A percentile compares a stretch with the other conserved stretches of the same genome.
These are phyloP conservation scores for Lineolata rhizophorae DNA, from an alignment of 495 filamentous ascomycete genomes.

Conservation along the genomic window DNA sequence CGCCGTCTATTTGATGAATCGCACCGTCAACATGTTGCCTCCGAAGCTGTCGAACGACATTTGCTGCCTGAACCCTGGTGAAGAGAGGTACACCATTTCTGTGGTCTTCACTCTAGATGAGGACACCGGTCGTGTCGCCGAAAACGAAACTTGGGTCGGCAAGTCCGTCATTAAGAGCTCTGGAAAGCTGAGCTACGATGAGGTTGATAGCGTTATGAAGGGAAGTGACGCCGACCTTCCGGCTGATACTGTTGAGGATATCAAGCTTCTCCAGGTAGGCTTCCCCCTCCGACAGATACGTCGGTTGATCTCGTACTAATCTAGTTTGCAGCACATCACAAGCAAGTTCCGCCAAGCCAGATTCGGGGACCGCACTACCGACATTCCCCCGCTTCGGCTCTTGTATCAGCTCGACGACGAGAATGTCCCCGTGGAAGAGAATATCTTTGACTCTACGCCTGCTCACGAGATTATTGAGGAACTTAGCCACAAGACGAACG, in stretches of 20 bases:
- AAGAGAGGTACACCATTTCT: conserved; percentile 80
- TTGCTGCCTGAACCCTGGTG: conserved; percentile 62
- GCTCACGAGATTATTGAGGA: conserved; percentile 92
- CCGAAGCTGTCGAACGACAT: conserved; percentile 64
- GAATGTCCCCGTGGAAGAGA: conserved; percentile 87
- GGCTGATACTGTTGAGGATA: conserved; percentile 41
- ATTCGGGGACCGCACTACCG: conserved; percentile 51
- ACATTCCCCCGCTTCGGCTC: conserved; percentile 68
- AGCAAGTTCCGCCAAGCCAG: conserved; percentile 77
- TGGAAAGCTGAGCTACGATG: conserved; percentile 60
- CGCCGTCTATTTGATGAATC: conserved; percentile 80
- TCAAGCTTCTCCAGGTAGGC: conserved; percentile 56
- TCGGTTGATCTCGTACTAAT: too few species aligned
- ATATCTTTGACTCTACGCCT: conserved; percentile 78
- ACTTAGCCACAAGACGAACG: conserved; percentile 74
- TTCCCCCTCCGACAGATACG: too few species aligned
- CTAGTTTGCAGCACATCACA: conserved; percentile 48
- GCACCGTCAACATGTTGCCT: conserved; percentile 78
- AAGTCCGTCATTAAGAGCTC: conserved; percentile 83
- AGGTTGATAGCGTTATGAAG: conserved; percentile 60
- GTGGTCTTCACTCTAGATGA: conserved; percentile 77
- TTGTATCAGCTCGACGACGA: conserved; percentile 93
- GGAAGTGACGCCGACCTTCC: conserved; percentile 34
- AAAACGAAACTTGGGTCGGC: conserved; percentile 79
- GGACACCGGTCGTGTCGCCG: conserved; percentile 49